These are phyloP conservation scores for Lactarius sanguifluus DNA, from an alignment of 768 basidiomycete genomes.

Conservation along the genomic window DNA sequence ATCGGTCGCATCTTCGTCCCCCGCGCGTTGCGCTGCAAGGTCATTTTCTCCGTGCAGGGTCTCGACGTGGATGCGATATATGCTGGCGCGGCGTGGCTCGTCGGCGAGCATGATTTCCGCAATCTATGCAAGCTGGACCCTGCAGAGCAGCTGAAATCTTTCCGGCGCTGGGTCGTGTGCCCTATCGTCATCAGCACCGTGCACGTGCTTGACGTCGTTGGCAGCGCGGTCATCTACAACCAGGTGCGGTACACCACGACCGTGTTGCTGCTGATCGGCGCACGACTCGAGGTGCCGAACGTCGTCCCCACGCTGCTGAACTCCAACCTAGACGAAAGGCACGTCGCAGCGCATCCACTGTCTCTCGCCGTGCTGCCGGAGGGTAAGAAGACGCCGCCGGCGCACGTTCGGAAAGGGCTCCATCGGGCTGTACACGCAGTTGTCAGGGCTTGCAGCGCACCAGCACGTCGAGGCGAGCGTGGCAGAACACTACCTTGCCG, in stretches of 20 bases:
- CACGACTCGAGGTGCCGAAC: slow-evolving; percentile 70
- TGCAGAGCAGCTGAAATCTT: slow-evolving; percentile 84
- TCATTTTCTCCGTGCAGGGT: slow-evolving; percentile 75
- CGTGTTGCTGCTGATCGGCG: slow-evolving; percentile 82
- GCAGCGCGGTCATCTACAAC: slow-evolving; percentile 77
- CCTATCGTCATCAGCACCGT: too few relatives aligned
- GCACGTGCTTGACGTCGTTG: too few relatives aligned
- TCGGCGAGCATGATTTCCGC: slow-evolving; percentile 93
- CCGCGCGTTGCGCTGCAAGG: slow-evolving; percentile 93
- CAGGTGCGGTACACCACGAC: slow-evolving; percentile 96
- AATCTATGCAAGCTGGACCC: slow-evolving; percentile 95
- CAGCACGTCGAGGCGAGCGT: slow-evolving; percentile 66
- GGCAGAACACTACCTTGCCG: slow-evolving; percentile 62
- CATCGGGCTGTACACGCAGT: slow-evolving; percentile 28
- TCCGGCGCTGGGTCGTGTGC: slow-evolving; percentile 46
- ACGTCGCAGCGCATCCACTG: slow-evolving; percentile 19
- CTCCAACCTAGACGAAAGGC: slow-evolving; percentile 43
- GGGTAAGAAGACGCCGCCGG: slow-evolving; percentile 42
- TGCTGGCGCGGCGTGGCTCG: slow-evolving; percentile 62
- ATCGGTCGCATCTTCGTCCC: slow-evolving; percentile 74
- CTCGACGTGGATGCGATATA: slow-evolving; percentile 78
- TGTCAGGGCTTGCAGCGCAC: slow-evolving; percentile 41
- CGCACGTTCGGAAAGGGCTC: slow-evolving; percentile 37
- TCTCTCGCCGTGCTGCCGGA: not conserved
- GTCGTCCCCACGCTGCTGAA: slow-evolving; percentile 76